Evolutionary conservation across 2,329 filamentous ascomycete species (phyloP).

Genomic region (Ophiocordyceps camponoti-saundersi): DNA sequence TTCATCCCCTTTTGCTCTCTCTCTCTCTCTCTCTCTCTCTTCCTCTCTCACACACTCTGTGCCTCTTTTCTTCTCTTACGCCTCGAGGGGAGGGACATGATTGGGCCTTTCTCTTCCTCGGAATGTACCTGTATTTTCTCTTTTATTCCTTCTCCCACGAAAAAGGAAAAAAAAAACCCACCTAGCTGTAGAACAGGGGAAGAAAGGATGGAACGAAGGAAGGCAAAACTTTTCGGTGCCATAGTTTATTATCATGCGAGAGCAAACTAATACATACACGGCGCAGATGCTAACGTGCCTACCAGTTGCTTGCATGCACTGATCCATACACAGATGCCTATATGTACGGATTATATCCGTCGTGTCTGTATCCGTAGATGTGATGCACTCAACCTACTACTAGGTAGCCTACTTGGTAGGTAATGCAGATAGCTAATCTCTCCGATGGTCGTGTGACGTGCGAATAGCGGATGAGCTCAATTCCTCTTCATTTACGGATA

Average conservation of each 20-base stretch:
- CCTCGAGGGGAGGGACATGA: neutral
- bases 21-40: neutral
- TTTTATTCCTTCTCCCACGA: constrained; percentile 10
- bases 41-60: neutral
- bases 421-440: too few relatives aligned
- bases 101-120: constrained; percentile 6
- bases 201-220: constrained; percentile 6
- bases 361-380: too few relatives aligned
- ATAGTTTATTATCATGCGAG: constrained; percentile 6
- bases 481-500: too few relatives aligned
- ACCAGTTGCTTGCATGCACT: too few relatives aligned
- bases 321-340: too few relatives aligned
- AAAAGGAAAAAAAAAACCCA: neutral
- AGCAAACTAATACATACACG: neutral
- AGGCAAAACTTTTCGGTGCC: constrained; percentile 16
- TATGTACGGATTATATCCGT: too few relatives aligned
- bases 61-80: neutral
- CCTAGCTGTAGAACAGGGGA: constrained; percentile 18
- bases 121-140: constrained; percentile 16
- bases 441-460: too few relatives aligned
- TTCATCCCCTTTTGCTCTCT: neutral
- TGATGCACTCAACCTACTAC: too few relatives aligned
- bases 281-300: too few relatives aligned
- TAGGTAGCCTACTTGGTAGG: too few relatives aligned
- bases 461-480: too few relatives aligned